phyloP scores from a whole-genome alignment of 1,139 yeast species.

The Blastobotrys apis region DNA sequence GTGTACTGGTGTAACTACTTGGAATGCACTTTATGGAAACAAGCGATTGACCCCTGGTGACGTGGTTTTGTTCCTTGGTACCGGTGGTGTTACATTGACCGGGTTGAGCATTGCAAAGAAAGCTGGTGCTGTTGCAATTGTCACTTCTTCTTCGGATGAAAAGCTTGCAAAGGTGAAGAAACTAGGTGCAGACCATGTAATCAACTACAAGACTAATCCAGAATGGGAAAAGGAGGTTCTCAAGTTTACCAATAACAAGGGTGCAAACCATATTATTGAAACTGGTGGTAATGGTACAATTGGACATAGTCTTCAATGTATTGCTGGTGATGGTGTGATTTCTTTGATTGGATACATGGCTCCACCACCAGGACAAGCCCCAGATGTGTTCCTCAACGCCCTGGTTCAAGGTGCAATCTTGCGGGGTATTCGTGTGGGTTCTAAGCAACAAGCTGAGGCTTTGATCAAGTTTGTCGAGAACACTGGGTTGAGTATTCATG shows the following conservation, averaged over 20 bases:
- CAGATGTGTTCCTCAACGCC: conserved; percentile 11
- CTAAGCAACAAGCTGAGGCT: conserved; percentile 12
- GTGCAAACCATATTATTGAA: conserved; percentile 18
- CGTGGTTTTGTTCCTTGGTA: conserved; percentile 18
- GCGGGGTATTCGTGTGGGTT: conserved; percentile 18
- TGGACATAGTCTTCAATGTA: conserved; percentile 13
- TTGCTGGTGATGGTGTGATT: conserved; percentile 17
- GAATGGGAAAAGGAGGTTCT: conserved; percentile 19
- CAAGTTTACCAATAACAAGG: conserved; percentile 15
- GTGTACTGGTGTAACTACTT: conserved; percentile 20
- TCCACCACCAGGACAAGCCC: conserved; percentile 12
- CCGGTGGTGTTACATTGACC: conserved; percentile 20
- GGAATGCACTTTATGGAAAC: conserved; percentile 19
- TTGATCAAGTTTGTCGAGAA: conserved; percentile 15
- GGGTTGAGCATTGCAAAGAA: conserved; percentile 19
- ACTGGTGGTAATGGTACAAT: conserved; percentile 18
- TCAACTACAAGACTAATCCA: conserved; percentile 16
- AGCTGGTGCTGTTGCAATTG: conserved; percentile 19
- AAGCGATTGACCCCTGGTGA: conserved; percentile 17
- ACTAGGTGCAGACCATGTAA: conserved; percentile 14
- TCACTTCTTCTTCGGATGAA: conserved; percentile 20
- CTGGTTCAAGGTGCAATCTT: conserved; percentile 12
- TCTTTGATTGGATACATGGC: conserved; percentile 17
- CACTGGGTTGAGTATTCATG: conserved; percentile 13
- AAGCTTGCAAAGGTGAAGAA: conserved; percentile 14